These are phyloP conservation scores for Sporothrix sp. DNA, from an alignment of 2,329 filamentous ascomycete species.

Conservation along the genomic window DNA sequence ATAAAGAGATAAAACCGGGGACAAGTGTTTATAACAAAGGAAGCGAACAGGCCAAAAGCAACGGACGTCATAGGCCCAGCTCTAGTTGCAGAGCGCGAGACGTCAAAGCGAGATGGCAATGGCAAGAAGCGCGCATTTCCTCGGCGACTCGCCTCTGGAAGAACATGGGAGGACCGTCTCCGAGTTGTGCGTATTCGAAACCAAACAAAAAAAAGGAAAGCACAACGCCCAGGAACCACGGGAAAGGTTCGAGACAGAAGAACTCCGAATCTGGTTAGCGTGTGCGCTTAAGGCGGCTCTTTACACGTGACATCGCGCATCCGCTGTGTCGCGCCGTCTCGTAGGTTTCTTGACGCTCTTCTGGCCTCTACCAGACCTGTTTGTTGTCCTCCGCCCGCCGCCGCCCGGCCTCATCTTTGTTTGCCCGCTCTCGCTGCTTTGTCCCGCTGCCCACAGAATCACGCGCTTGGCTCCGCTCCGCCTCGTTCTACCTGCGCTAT, in stretches of 20 bases:
- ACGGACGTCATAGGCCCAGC: not conserved
- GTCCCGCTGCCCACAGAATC: not conserved
- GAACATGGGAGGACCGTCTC: no score
- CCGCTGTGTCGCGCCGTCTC: not conserved
- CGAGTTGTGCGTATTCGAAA: no score
- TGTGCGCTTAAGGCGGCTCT: not conserved
- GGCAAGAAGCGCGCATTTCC: no score
- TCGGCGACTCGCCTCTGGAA: no score
- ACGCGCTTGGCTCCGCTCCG: not conserved
- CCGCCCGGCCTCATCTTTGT: not conserved
- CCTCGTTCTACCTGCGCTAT: no score
- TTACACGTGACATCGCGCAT: constrained; percentile 2
- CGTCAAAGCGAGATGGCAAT: no score
- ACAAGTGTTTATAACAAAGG: not conserved
- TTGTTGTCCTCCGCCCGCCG: not conserved
- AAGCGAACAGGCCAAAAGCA: not conserved
- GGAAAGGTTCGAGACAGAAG: no score
- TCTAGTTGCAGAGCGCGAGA: not conserved
- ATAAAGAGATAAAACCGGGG: not conserved
- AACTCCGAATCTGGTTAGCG: no score
- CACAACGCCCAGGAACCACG: no score
- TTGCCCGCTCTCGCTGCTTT: not conserved
- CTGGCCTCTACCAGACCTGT: not conserved
- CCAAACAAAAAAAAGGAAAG: no score
- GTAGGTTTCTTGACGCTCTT: no score